A percentile compares a stretch with the other conserved stretches of the same genome.
Conservation (phyloP, 495 filamentous ascomycete genomes). For the Daldinia bambusicola region DNA sequence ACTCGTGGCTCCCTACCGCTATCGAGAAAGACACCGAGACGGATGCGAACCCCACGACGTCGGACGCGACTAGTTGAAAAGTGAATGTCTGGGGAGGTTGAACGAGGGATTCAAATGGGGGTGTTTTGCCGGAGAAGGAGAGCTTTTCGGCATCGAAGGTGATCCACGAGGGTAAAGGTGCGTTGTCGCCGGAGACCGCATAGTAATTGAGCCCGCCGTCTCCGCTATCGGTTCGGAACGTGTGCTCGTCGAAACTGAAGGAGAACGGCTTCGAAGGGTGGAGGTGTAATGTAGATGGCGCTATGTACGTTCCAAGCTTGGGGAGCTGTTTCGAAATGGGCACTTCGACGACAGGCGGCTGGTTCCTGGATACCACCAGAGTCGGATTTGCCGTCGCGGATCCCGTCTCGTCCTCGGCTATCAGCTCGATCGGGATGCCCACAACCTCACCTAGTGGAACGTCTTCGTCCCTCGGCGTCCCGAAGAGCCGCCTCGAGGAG, state of each 20-base stretch:
- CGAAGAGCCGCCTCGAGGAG: constrained; percentile 67
- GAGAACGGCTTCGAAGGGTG: constrained; percentile 52
- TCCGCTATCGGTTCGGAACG: constrained; percentile 49
- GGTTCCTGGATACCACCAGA: constrained; percentile 67
- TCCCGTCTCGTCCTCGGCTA: constrained; percentile 69
- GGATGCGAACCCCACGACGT: constrained; percentile 79
- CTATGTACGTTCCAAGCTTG: constrained; percentile 55
- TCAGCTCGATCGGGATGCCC: constrained; percentile 63
- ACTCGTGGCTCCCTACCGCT: constrained; percentile 72
- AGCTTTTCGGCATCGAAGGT: constrained; percentile 72
- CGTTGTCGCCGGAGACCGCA: constrained; percentile 77
- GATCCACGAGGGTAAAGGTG: constrained; percentile 89
- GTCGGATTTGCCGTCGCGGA: constrained; percentile 68
- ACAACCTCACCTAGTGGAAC: constrained; percentile 60
- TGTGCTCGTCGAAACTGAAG: constrained; percentile 52
- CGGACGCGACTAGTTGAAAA: constrained; percentile 80
- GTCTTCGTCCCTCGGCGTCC: constrained; percentile 68
- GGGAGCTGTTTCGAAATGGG: constrained; percentile 53
- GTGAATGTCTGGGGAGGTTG: constrained; percentile 76
- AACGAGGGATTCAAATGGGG: constrained; percentile 67
- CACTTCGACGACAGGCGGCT: constrained; percentile 49
- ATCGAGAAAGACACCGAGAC: constrained; percentile 73
- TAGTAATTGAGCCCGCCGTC: constrained; percentile 67
- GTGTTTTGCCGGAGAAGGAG: constrained; percentile 79
- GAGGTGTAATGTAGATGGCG: constrained; percentile 52